These are phyloP conservation scores for Venturia aucupariae DNA, from an alignment of 2,329 filamentous ascomycete species.

Conservation along the genomic window DNA sequence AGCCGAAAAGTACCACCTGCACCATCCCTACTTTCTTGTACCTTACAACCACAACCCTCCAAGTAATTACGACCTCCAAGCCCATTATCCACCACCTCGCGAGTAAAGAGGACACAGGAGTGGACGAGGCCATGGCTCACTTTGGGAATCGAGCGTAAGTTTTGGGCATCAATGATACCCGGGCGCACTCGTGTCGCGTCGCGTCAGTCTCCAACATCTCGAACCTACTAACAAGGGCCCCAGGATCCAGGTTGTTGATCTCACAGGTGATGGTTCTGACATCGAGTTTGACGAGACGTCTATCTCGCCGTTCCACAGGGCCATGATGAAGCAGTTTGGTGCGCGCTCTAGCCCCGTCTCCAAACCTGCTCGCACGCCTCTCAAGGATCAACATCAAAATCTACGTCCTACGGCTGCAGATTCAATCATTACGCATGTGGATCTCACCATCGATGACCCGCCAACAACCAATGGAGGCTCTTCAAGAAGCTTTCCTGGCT, in stretches of 20 bases:
- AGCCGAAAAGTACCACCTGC: too few relatives aligned
- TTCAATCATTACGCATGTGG: background rate
- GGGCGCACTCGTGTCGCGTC: background rate
- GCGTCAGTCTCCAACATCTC: background rate
- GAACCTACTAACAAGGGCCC: background rate
- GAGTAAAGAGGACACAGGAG: background rate
- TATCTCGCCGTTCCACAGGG: background rate
- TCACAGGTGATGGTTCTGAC: background rate
- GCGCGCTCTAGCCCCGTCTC: background rate
- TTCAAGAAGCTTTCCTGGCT: background rate
- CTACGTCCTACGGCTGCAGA: background rate
- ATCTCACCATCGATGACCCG: background rate
- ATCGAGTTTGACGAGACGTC: background rate
- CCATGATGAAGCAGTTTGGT: background rate
- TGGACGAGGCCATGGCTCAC: background rate
- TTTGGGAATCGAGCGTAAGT: background rate
- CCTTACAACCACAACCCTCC: too few relatives aligned
- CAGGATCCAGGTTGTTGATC: background rate
- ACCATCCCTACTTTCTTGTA: too few relatives aligned
- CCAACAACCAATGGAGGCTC: background rate
- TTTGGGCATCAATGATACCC: background rate
- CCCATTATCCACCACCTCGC: too few relatives aligned
- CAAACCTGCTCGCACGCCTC: background rate
- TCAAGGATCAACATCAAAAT: background rate
- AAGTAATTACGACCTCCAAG: too few relatives aligned